Evolutionary conservation across 106 monocot species (phyloP).

Genomic region (Dendrobium chrysotoxum): DNA sequence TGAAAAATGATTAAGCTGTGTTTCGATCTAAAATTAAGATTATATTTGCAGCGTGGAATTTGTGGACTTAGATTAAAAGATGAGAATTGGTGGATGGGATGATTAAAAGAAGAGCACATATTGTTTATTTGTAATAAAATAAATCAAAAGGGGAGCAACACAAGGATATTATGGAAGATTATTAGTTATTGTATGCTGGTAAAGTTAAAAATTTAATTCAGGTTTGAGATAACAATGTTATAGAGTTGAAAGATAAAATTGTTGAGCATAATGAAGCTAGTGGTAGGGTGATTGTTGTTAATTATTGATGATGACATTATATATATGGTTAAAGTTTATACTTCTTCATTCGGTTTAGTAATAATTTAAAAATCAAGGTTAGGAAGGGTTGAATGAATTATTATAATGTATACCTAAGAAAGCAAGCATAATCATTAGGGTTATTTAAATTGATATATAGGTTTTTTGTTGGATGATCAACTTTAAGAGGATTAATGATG

Average conservation of each 20-base stretch:
- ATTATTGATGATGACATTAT: neutral
- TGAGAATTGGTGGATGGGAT: neutral
- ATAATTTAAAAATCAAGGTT: neutral
- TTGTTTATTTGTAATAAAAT: neutral
- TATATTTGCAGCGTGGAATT: neutral
- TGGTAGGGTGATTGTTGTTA: neutral
- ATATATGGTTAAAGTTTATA: neutral
- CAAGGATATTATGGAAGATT: neutral
- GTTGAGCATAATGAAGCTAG: neutral
- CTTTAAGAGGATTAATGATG: too few species aligned
- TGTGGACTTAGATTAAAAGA: neutral
- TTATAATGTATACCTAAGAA: neutral
- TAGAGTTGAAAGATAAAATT: neutral
- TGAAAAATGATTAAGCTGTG: neutral
- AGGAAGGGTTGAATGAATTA: neutral
- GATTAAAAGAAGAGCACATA: neutral
- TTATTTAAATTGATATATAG: too few species aligned
- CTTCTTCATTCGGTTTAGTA: neutral
- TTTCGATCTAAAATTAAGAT: neutral
- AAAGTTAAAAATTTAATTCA: neutral
- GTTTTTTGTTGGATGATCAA: too few species aligned
- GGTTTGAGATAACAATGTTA: neutral
- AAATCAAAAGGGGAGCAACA: neutral
- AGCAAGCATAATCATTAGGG: too few species aligned
- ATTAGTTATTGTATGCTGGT: neutral